Evolutionary conservation across 352 stramenopile species (phyloP), one percentile per base, ranked within the genome.

Genomic region (Peronospora belbahrii): DNA sequence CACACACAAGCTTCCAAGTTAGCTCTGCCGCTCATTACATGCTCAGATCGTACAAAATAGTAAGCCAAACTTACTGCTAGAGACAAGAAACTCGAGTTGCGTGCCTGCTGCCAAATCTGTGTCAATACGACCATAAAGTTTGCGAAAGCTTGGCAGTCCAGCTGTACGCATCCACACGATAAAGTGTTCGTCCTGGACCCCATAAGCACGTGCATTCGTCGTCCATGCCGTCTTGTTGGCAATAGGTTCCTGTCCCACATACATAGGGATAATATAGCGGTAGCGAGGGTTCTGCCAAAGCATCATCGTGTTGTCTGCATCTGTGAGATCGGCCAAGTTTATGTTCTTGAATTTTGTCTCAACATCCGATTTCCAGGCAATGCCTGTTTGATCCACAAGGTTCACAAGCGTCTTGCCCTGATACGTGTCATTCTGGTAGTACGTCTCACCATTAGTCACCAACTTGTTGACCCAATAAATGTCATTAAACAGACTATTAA

Each of bases 101-200:
- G 84, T 94, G 44, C 92, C 94, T 6, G 73, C 70, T 1, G 73
- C 60, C 42, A 99, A 83, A 46, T 95, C 82, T 49, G 75, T 69
- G 45, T 98, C 78, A 73, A 99, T 98, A 45, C 91, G 95, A 25
- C 96, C 97, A 66, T 99, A 99, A n/a, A 99, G 82, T 70, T 99
- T 99, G 33, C 97, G 90, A 75, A 99, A 99, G 38, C 79, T 95
- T 4, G 96, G 94, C n/a, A 98, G 73, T 14, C 89, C 95, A 0
- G 97, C 97, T 13, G 91, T 97, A 27, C 95, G 80, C 97, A 99
- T 99, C 97, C 97, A 99, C 13, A 99, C 96, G 34, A 99, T 97
- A 73, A 99, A 99, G 69, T 99, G 96, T 69, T 99, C 97, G 67
- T 99, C 95, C 49, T 95, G 85, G 6, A 99, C 95, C 25, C 95